Evolutionary conservation across 2,329 filamentous ascomycete species (phyloP).

Genomic region (Parastagonospora nodorum): DNA sequence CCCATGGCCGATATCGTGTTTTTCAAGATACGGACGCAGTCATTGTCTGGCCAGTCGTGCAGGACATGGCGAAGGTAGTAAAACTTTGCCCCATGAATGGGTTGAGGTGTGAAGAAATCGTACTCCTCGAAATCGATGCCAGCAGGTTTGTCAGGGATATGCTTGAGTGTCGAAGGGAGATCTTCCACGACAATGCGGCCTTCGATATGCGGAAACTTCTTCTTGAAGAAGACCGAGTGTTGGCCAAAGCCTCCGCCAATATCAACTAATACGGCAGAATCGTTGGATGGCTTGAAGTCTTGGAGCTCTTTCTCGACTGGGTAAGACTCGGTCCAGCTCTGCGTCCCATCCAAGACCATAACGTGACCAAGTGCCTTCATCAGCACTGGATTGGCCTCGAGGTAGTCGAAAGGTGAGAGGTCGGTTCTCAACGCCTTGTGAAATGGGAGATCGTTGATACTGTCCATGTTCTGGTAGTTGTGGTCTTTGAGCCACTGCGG

Average conservation of each 20-base stretch:
- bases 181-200: conserved; percentile 36
- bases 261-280: conserved; percentile 34
- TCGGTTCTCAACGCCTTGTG: conserved; percentile 32
- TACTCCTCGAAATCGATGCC: conserved; percentile 37
- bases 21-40: conserved; percentile 33
- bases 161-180: conserved; percentile 25
- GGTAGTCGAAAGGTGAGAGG: conserved; percentile 35
- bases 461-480: conserved; percentile 28
- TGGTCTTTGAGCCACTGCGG: conserved; percentile 39
- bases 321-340: conserved; percentile 28
- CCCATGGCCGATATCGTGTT: conserved; percentile 32
- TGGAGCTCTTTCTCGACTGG: conserved; percentile 19
- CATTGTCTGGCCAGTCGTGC: conserved; percentile 41
- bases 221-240: conserved; percentile 26
- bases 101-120: conserved; percentile 41
- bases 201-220: conserved; percentile 11
- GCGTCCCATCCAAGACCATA: conserved; percentile 30
- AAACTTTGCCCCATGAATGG: conserved; percentile 35
- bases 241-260: conserved; percentile 42
- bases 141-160: conserved; percentile 11
- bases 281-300: conserved; percentile 11
- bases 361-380: conserved; percentile 34
- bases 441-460: conserved; percentile 33
- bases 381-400: conserved; percentile 28
- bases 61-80: conserved; percentile 41